Percentiles rank a stretch among this genome's conserved stretches.
Evolutionary conservation across 2,329 filamentous ascomycete species (phyloP).

Genomic region (Colletotrichum sidae): DNA sequence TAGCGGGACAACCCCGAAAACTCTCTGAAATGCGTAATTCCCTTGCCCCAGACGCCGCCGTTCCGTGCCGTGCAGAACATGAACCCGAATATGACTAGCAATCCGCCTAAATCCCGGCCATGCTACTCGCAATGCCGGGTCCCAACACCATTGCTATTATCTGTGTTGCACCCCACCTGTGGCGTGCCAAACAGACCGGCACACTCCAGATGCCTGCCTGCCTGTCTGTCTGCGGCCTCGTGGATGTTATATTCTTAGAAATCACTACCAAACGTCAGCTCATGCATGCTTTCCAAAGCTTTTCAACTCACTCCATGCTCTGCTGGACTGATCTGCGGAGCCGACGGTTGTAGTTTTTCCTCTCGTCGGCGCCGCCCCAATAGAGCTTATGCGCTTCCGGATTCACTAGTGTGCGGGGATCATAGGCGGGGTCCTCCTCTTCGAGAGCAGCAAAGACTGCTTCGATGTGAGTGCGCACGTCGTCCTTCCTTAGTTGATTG

Average conservation of each 20-base stretch:
- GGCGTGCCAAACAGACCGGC: too few species aligned
- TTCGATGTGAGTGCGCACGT: conserved; percentile 85
- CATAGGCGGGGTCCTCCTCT: conserved; percentile 88
- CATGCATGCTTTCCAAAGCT: neutral
- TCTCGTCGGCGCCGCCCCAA: conserved; percentile 84
- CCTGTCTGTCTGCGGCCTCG: too few species aligned
- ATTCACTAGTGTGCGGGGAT: conserved; percentile 88
- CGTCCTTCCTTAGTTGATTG: conserved; percentile 70
- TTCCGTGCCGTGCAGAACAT: conserved; percentile 13
- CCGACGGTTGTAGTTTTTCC: conserved; percentile 85
- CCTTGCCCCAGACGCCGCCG: conserved; percentile 32
- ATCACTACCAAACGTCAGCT: conserved; percentile 17
- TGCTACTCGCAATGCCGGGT: too few species aligned
- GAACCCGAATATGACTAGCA: conserved; percentile 12
- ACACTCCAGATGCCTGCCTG: too few species aligned
- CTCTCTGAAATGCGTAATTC: conserved; percentile 36
- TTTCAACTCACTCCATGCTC: conserved; percentile 68
- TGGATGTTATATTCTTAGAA: neutral
- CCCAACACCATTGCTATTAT: too few species aligned
- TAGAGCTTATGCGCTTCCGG: conserved; percentile 87
- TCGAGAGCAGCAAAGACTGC: conserved; percentile 86
- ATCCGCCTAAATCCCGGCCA: too few species aligned
- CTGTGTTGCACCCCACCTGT: too few species aligned
- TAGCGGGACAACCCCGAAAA: conserved; percentile 31
- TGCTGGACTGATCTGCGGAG: conserved; percentile 82